A percentile compares a stretch with the other conserved stretches of the same genome.
Evolutionary conservation across 2,329 filamentous ascomycete species (phyloP).

Genomic region (Cercospora berteroae): DNA sequence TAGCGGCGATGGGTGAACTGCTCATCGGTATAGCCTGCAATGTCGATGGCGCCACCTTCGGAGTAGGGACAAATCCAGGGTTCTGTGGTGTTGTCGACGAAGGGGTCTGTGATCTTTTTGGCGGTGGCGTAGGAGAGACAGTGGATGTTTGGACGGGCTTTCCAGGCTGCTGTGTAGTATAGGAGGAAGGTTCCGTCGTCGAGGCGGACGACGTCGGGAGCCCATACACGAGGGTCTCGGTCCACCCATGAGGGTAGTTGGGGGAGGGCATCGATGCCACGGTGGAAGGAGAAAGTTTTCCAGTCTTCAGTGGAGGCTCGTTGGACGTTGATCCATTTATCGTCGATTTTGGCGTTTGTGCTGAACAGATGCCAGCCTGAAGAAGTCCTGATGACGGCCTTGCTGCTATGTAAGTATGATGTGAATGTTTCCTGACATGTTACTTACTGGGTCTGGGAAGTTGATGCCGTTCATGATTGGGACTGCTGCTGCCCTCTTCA

Average conservation of each 20-base stretch:
- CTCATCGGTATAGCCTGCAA: slow-evolving; percentile 36
- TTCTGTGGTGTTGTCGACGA: slow-evolving; percentile 25
- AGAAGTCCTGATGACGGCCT: slow-evolving; percentile 33
- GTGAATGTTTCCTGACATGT: too few species aligned
- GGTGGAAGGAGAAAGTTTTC: slow-evolving; percentile 35
- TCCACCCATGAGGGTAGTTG: slow-evolving; percentile 52
- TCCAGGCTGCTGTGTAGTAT: slow-evolving; percentile 37
- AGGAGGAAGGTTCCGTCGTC: slow-evolving; percentile 36
- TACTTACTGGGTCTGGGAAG: slow-evolving; percentile 47
- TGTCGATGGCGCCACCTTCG: slow-evolving; percentile 39
- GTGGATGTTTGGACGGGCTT: slow-evolving; percentile 29
- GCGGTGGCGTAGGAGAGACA: slow-evolving; percentile 39
- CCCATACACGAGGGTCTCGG: slow-evolving; percentile 55
- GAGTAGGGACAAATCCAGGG: slow-evolving; percentile 34
- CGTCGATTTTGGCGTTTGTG: slow-evolving; percentile 39
- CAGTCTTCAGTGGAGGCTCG: slow-evolving; percentile 41
- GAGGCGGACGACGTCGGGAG: slow-evolving; percentile 56
- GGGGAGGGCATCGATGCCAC: slow-evolving; percentile 53
- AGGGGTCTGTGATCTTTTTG: slow-evolving; percentile 28
- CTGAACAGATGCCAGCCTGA: slow-evolving; percentile 42
- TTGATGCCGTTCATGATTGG: slow-evolving; percentile 39
- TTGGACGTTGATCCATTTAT: slow-evolving; percentile 39
- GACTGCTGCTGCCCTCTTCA: slow-evolving; percentile 19
- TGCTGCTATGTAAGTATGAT: not conserved
- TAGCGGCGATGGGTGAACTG: slow-evolving; percentile 31